These are phyloP conservation scores for Colletotrichum lini DNA, from an alignment of 2,329 filamentous ascomycete species.

Conservation along the genomic window DNA sequence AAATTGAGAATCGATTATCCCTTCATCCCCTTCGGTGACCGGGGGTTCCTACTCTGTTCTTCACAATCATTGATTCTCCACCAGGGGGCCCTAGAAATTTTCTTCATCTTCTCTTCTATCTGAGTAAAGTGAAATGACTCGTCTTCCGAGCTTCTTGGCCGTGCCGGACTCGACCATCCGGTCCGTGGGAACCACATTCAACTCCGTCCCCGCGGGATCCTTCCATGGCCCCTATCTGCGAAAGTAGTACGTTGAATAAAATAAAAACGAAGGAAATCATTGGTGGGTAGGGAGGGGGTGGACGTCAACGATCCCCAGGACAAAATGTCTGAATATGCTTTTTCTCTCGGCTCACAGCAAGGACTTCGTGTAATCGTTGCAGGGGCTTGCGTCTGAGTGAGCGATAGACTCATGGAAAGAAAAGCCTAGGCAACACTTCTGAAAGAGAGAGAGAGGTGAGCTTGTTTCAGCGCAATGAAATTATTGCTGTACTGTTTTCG, in stretches of 20 bases:
- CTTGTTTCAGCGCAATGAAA: background rate
- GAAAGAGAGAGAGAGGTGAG: background rate
- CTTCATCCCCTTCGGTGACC: background rate
- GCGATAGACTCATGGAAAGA: background rate
- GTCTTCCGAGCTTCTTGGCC: slow-evolving; percentile 22
- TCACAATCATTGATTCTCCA: background rate
- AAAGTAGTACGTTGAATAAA: no score
- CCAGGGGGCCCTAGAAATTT: slow-evolving; percentile 3
- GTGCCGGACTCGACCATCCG: slow-evolving; percentile 17
- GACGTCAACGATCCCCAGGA: background rate
- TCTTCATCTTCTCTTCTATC: background rate
- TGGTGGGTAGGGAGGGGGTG: background rate
- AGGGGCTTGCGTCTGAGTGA: background rate
- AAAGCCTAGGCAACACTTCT: background rate
- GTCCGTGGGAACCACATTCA: background rate
- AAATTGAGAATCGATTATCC: background rate
- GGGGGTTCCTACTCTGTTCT: background rate
- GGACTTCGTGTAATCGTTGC: slow-evolving; percentile 28
- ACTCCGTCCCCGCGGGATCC: background rate
- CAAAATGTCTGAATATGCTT: background rate
- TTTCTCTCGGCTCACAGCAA: background rate
- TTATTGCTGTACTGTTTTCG: background rate
- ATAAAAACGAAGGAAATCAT: no score
- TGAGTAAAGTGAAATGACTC: slow-evolving; percentile 20
- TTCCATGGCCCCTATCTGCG: background rate